Percentiles rank a stretch among this genome's conserved stretches.
Conservation (phyloP, 208 protist genomes). For the Acanthamoeba quina region DNA sequence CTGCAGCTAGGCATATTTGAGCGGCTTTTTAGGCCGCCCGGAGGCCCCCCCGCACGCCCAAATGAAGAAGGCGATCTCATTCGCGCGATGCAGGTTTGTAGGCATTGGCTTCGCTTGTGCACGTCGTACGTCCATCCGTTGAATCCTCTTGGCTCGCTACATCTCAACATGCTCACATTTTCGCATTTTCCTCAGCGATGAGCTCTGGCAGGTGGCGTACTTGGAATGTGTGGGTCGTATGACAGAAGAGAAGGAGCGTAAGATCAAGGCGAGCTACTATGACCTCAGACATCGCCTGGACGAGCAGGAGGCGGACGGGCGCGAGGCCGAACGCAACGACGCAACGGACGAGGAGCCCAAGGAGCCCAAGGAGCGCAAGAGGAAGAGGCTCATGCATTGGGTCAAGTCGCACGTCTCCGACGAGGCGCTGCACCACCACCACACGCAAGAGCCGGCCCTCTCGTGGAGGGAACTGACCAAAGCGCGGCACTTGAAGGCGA, state of each 20-base stretch:
- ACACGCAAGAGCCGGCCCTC: background rate
- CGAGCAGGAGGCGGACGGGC: background rate
- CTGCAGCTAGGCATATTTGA: background rate
- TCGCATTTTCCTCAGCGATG: background rate
- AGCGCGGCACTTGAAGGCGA: background rate
- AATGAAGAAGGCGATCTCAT: background rate
- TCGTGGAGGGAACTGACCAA: background rate
- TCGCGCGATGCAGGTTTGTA: slow-evolving; percentile 21
- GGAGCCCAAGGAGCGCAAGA: background rate
- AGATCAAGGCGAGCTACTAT: slow-evolving; percentile 28
- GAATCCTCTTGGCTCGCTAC: background rate
- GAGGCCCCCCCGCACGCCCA: background rate
- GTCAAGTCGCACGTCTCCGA: slow-evolving; percentile 7
- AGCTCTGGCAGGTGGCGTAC: slow-evolving; percentile 16
- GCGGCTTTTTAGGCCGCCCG: background rate
- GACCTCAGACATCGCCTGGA: background rate
- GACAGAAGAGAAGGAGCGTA: slow-evolving; percentile 22
- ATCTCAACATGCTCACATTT: background rate
- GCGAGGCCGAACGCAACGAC: background rate
- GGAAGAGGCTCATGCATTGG: slow-evolving; percentile 10
- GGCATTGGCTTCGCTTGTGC: slow-evolving; percentile 3
- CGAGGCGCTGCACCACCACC: background rate
- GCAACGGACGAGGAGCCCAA: background rate
- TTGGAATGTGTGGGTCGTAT: background rate
- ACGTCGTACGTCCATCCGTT: slow-evolving; percentile 4